Percentiles rank a stretch among this genome's conserved stretches.
Evolutionary conservation across 345 rosid genomes (phyloP).

Genomic region (Nephelium lappaceum): DNA sequence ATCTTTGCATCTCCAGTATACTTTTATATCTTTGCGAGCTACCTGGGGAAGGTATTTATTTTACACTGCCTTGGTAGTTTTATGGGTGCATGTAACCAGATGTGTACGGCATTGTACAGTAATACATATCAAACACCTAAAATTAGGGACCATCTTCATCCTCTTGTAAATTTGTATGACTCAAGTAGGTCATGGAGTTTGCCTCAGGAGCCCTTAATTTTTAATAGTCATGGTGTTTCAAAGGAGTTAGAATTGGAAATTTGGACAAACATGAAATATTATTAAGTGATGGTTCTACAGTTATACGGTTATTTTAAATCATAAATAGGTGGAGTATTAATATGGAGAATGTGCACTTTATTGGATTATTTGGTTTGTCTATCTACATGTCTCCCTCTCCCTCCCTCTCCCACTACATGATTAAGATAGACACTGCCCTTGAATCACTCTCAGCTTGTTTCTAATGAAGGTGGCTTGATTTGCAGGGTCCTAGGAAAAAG

Average conservation of each 20-base stretch:
- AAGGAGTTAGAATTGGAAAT: neutral
- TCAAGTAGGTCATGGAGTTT: neutral
- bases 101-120: neutral
- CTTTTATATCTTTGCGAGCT: neutral
- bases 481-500: slow-evolving; percentile 96
- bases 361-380: slow-evolving; percentile 8
- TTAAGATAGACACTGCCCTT: no score
- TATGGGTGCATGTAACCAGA: neutral
- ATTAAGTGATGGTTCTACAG: neutral
- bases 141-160: neutral
- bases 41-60: neutral
- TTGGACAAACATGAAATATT: neutral
- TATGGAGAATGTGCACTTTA: neutral
- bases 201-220: neutral
- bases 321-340: neutral
- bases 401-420: neutral
- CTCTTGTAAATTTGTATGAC: neutral
- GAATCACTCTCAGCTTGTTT: neutral
- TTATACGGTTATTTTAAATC: neutral
- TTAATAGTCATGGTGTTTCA: neutral
- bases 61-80: neutral
- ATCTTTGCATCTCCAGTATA: neutral
- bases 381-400: neutral
- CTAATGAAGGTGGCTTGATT: slow-evolving; percentile 23
- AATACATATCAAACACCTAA: neutral